Base-by-base conservation (phyloP, 805 yeast genomes). In the Saccharomycopsis selenospora region DNA sequence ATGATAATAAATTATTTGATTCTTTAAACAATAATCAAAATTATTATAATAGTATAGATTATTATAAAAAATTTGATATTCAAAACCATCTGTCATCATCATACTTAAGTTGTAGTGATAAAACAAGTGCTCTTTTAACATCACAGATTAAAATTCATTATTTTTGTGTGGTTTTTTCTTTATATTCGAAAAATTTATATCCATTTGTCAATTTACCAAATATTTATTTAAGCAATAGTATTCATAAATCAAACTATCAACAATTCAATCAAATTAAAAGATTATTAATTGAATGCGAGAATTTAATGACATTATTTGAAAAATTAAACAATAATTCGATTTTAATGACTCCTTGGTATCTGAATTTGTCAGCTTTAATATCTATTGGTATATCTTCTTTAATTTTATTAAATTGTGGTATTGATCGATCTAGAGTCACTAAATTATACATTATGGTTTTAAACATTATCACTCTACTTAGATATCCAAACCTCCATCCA, bases 301-400 rank as follows among this genome's bases (percentile, higher is more conserved):
- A 33, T 5, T 33, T 33, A 14, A 33, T 33, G 10, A 20, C 18
- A 7, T 55, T 69, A 6, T 53, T 69, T 26, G 57, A 59, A 40
- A 58, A 61, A 47, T 53, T 70, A 24, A 59, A 61, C 22, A 56
- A 60, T 10, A 61, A 62, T 3, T 62, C 64, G 1, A 46, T 56
- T 57, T 22, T 57, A 43, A 66, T 59, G 47, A 56, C 68, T 11
- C 83, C 83, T 2, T 79, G 84, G 84, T 75, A 76, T 68, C 53
- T 69, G 42, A 68, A 65, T 25, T 59, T 80, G 42, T 62, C 71
- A 3, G 56, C 73, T 10, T 57, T 76, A 10, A 72, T 75, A 55
- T 67, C 68, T 40, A 69, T 67, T 1, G 77, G 79, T 3, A 56
- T 73, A 3, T 64, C 60, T 38, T 61, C 69, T 18, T 54, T 76